These are phyloP conservation scores for Pyricularia sp. DNA, from an alignment of 2,329 filamentous ascomycete species.

Conservation along the genomic window DNA sequence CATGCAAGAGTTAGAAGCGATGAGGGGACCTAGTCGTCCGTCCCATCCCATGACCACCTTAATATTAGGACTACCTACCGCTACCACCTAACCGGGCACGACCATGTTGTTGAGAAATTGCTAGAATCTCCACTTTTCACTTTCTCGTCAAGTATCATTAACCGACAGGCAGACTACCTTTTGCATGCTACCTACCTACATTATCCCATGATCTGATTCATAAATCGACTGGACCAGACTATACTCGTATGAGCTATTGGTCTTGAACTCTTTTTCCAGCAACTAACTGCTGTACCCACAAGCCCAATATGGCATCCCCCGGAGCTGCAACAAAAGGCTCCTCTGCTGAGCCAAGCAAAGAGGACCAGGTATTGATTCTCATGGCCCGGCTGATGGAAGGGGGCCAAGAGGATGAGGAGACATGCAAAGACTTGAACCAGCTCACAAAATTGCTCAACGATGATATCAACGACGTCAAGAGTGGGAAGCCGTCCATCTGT, in stretches of 20 bases:
- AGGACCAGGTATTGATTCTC: constrained; percentile 60
- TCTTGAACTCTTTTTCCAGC: not conserved
- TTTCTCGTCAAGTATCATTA: not conserved
- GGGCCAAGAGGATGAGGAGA: constrained; percentile 68
- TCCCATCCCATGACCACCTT: not conserved
- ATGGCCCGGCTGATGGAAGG: constrained; percentile 85
- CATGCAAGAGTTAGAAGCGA: not conserved
- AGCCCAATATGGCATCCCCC: not conserved
- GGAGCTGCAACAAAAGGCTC: not conserved
- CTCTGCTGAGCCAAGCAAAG: constrained; percentile 17
- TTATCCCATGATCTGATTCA: not conserved
- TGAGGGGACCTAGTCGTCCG: not conserved
- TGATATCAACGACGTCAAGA: constrained; percentile 31
- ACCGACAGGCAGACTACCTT: not conserved
- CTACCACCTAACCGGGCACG: not conserved
- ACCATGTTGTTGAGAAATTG: not conserved
- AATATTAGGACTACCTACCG: not conserved
- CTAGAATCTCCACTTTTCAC: not conserved
- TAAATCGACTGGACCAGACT: not conserved
- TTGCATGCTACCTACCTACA: not conserved
- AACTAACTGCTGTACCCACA: not conserved
- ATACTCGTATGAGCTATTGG: not conserved
- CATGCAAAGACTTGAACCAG: constrained; percentile 42
- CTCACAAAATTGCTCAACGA: constrained; percentile 48
- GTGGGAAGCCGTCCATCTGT: constrained; percentile 37